Conservation (phyloP, 2,329 filamentous ascomycete genomes). For the Pseudogymnoascus sp. region DNA sequence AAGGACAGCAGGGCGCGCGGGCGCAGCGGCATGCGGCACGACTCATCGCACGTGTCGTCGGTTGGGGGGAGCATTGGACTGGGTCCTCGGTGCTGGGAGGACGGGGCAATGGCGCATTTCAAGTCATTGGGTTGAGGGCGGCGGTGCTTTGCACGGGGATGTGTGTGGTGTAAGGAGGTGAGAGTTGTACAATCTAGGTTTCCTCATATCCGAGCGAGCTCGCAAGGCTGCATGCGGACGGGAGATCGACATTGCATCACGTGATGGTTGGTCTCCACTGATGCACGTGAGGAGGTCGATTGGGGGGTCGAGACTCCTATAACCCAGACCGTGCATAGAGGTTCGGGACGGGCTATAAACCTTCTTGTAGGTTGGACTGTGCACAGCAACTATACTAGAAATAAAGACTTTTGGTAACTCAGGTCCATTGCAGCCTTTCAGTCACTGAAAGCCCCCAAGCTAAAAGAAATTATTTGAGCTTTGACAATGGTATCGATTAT, state of each 20-base stretch:
- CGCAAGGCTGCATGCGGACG: conserved; percentile 7
- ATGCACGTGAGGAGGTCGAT: background rate
- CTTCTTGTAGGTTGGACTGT: background rate
- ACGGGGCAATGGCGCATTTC: background rate
- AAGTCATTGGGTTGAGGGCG: background rate
- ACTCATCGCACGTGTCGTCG: conserved; percentile 22
- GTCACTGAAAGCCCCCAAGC: background rate
- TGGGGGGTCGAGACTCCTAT: background rate
- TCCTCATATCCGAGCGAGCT: background rate
- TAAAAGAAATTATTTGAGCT: background rate
- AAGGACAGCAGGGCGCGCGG: background rate
- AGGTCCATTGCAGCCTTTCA: background rate
- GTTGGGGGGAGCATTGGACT: conserved; percentile 21
- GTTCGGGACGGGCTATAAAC: background rate
- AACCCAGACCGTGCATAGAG: background rate
- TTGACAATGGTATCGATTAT: background rate
- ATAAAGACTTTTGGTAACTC: background rate
- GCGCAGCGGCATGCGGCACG: background rate
- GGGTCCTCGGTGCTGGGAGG: conserved; percentile 13
- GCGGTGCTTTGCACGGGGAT: background rate
- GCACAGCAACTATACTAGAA: background rate
- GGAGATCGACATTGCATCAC: background rate
- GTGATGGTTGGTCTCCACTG: background rate
- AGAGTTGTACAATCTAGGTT: background rate
- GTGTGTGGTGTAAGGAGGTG: background rate